Evolutionary conservation across 148 eudicot genomes (phyloP).

Genomic region (Salicornia ramosissima): DNA sequence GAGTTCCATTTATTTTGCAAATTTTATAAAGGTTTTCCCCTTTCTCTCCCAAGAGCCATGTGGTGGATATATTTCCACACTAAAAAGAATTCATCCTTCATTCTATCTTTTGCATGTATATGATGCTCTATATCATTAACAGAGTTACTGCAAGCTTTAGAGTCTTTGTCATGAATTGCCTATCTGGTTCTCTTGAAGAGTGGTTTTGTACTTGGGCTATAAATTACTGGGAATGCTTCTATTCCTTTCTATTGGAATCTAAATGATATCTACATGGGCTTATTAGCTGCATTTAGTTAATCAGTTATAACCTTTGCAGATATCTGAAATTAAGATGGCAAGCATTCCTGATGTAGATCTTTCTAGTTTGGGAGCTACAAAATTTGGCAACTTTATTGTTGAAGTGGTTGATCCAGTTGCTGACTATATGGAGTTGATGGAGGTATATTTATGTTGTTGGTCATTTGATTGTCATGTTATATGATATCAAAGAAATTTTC

Average conservation of each 20-base stretch:
- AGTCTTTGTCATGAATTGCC: neutral
- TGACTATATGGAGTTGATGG: conserved; percentile 90
- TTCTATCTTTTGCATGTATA: too few species aligned
- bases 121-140: too few species aligned
- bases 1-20: too few species aligned
- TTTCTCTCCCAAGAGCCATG: too few species aligned
- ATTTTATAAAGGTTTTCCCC: too few species aligned
- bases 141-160: too few species aligned
- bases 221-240: too few species aligned
- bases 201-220: neutral
- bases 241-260: too few species aligned
- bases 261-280: too few species aligned
- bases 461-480: neutral
- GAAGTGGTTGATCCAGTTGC: conserved; percentile 96
- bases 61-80: too few species aligned
- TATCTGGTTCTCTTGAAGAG: neutral
- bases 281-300: too few species aligned
- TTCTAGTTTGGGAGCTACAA: conserved; percentile 59
- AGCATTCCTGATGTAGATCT: conserved; percentile 87
- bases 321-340: conserved; percentile 87
- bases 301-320: conserved; percentile 46
- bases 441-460: conserved; percentile 40
- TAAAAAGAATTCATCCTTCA: too few species aligned
- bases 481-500: neutral
- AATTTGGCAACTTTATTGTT: conserved; percentile 69